Base-by-base conservation (phyloP, 1,284 basidiomycete genomes). In the Ganoderma meredithae region DNA sequence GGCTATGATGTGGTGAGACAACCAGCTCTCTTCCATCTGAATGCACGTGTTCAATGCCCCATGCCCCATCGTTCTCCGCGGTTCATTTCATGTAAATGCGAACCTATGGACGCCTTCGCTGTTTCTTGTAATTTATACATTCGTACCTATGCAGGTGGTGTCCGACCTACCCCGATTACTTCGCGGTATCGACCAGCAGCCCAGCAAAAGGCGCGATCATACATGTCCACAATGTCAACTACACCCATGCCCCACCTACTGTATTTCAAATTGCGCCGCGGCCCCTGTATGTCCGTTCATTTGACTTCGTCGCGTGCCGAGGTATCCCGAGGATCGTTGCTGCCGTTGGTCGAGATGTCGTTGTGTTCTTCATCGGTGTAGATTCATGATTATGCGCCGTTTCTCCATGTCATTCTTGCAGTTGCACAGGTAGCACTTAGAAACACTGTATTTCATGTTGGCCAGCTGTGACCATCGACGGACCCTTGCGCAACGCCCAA, bases 161-260 rank as follows among this genome's bases (percentile, higher is more conserved):
- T 72, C 87, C 85, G n/a, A 90, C 89, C 7, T 87, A 86, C 75
- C 85, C 90, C 6, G 89, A 91, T 65, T 89, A 89, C 73, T 94
- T 94, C 79, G 92, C 90, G 40, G 87, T 93, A 63, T 89, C 91
- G 5, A 84, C 88, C 19, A 83, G 85, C 72, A 85, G 85, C 12
- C 83, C 87, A 19, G 78, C 79, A 39, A 85, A 82, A 68, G 92
- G 91, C 64, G 92, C 92, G 36, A 79, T 86, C 36, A 83, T 94
- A 53, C 86, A 92, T 75, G 82, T 95, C 44, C 86, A 92, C 80
- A 91, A 91, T 72, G 81, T 84, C 55, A 82, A 83, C 62, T 91
- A 90, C 77, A 78, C 88, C 15, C 84, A 90, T 59, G 85, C 90
- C 31, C 85, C 87, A 71, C 90, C 92, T 27, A 88, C 85, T 12